Base-by-base conservation (phyloP, 2,329 filamentous ascomycete genomes). In the Ascochyta lentis region DNA sequence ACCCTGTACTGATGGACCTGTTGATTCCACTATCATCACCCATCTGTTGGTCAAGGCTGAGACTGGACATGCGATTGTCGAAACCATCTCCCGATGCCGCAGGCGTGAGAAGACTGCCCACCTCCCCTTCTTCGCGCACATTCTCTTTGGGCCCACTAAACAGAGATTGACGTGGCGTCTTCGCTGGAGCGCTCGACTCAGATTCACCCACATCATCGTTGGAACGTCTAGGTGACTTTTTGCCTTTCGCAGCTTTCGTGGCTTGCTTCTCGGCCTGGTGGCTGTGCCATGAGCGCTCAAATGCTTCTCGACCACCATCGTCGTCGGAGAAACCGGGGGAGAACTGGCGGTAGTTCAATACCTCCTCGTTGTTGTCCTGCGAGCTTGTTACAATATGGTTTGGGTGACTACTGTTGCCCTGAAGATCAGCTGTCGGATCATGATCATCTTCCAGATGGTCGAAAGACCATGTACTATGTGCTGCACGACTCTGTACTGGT, bases 151-250 rank as follows among this genome's bases (percentile, higher is more conserved):
- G 33, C 8, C 49, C 50, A 7, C 62, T 61, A 35, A 68, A 69
- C 13, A 69, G n/a, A 1, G 63, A 68, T 24, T 42, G 42, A 3
- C 61, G 53, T 4, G 56, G 49, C 38, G 46, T 65, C 41, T 68
- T 70, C 4, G 34, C 19, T 24, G 26, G 50, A 1, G 35, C 37
- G 12, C 26, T 60, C 1, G 39, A 12, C 7, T 54, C 61, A n/a
- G 53, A 35, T 3, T 53, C 50, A 10, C 12, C 26, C 9, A 43
- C 48, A 3, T 48, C 49, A 2, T 54, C 47, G 1, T 41, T 34
- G 8, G 40, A 58, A 10, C 58, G 61, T 24, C 54, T 51, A 12
- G 57, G 56, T 8, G 37, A 61, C 15, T 61, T 61, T 23, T 59
- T 62, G 5, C 23, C 35, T 29, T 45, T 59, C 0, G 35, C 15